Evolutionary conservation across 208 protist species (phyloP), one percentile per base, ranked within the genome.

Genomic region (Acanthamoeba pearcei): DNA sequence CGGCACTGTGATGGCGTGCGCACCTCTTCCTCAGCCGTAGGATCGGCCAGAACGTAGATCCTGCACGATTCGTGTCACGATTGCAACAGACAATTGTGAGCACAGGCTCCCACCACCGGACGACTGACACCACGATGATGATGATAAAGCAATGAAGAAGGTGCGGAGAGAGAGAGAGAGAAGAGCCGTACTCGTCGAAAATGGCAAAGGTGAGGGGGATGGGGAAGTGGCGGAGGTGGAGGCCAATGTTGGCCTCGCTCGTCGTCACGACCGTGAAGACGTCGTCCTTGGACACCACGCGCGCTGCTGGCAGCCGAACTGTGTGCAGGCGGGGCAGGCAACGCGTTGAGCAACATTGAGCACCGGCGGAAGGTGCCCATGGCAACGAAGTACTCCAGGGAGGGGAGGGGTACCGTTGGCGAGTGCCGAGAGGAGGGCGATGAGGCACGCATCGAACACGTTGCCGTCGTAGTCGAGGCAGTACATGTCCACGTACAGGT

Each of bases 391-490:
- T 1, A 1, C 38, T 38, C 38, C 38, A 29, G 22, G 1, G 1
- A 35, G 27, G 64, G 64, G 17, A 3, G 13, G 3, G 35, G 38
- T 29, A 96, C 95, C 93, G 89, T 95, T 95, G 80, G 83, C 90
- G 19, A 97, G 55, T 6, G 96, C 95, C 35, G 91, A 55, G n/a
- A 97, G 35, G 5, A 96, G 57, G 13, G 96, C 92, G 19, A 97
- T 13, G 27, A 96, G 70, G 22, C 76, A 55, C 1, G 96, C 85
- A 80, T 97, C 96, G 10, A 90, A 72, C 32, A 97, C 85, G 80
- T 93, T 95, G 49, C 96, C 96, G 83, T 97, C 95, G 66, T 97
- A 95, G 85, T 97, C 93, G 27, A 97, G 62, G 91, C 95, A 96
- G 82, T 96, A 96, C 19, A 97, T 9, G 74, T 97, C 96, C 15